phyloP scores from a whole-genome alignment of 1,284 basidiomycete genomes.

The Ganoderma lingzhi region DNA sequence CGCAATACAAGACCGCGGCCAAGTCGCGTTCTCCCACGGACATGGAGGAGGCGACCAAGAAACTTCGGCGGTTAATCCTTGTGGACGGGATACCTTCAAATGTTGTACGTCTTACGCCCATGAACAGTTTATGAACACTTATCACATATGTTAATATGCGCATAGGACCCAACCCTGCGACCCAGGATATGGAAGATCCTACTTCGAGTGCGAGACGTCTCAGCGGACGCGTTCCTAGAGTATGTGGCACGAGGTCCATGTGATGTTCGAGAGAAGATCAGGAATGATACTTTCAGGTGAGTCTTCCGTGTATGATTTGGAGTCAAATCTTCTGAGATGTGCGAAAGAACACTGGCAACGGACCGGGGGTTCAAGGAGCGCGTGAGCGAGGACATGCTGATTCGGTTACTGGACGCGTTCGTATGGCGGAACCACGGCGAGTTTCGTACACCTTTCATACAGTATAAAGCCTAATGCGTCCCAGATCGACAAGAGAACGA shows the following conservation, averaged over 20 bases:
- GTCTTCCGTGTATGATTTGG: constrained; percentile 13
- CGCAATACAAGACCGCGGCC: constrained; percentile 66
- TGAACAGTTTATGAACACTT: neutral
- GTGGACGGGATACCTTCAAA: constrained; percentile 87
- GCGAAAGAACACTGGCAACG: constrained; percentile 88
- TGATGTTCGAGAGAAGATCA: constrained; percentile 88
- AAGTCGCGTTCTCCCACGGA: constrained; percentile 73
- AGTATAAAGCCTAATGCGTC: constrained; percentile 13
- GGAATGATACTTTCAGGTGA: constrained; percentile 83
- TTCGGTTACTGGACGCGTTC: constrained; percentile 94
- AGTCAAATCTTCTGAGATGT: constrained; percentile 24
- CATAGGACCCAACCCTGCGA: constrained; percentile 78
- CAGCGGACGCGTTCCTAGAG: constrained; percentile 79
- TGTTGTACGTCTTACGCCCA: constrained; percentile 48
- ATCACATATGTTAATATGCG: constrained; percentile 9
- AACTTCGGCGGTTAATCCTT: constrained; percentile 83
- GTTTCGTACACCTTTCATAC: constrained; percentile 24
- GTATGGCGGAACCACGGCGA: constrained; percentile 92
- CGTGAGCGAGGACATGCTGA: constrained; percentile 96
- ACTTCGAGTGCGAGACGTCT: constrained; percentile 80
- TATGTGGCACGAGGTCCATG: constrained; percentile 89
- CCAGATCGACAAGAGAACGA: constrained; percentile 76
- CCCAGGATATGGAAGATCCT: constrained; percentile 94
- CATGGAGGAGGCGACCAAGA: constrained; percentile 82
- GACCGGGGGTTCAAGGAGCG: constrained; percentile 95